These are phyloP conservation scores for Hericium coralloides DNA, from an alignment of 768 basidiomycete species.

Conservation along the genomic window DNA sequence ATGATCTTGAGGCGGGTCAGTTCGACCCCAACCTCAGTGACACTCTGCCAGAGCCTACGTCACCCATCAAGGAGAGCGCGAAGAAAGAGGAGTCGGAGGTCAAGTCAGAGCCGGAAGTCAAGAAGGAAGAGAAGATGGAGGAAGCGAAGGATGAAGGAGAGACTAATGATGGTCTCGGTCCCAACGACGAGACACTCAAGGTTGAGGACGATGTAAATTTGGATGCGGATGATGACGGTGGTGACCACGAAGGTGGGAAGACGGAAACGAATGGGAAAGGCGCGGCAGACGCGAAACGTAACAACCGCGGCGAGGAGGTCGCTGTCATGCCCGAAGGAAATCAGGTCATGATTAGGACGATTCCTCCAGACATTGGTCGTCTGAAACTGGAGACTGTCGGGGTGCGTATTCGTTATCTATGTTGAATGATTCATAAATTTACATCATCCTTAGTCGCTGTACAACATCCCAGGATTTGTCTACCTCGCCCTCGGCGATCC, in stretches of 20 bases:
- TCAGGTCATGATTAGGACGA: conserved; percentile 91
- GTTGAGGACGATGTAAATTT: conserved; percentile 71
- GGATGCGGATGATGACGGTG: conserved; percentile 64
- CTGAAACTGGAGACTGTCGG: conserved; percentile 83
- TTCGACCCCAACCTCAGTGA: conserved; percentile 74
- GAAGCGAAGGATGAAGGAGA: background rate
- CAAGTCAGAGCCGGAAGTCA: conserved; percentile 16
- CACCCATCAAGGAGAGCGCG: conserved; percentile 44
- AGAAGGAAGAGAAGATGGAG: conserved; percentile 26
- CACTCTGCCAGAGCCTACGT: conserved; percentile 38
- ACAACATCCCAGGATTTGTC: conserved; percentile 70
- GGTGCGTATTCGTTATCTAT: conserved; percentile 8
- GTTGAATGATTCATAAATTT: conserved; percentile 6
- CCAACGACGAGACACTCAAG: conserved; percentile 54
- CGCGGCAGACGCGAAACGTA: conserved; percentile 33
- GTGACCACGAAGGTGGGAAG: conserved; percentile 31
- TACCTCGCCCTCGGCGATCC: conserved; percentile 91
- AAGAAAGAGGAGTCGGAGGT: conserved; percentile 31
- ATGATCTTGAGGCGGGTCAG: conserved; percentile 77
- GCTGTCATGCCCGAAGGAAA: conserved; percentile 64
- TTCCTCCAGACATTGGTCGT: conserved; percentile 88
- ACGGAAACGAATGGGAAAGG: conserved; percentile 52
- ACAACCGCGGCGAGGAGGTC: conserved; percentile 51
- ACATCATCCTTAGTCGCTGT: conserved; percentile 48
- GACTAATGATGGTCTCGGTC: conserved; percentile 17